A percentile compares a stretch with the other conserved stretches of the same genome.
Conservation (phyloP, 106 monocot genomes). For the Hemerocallis citrina region DNA sequence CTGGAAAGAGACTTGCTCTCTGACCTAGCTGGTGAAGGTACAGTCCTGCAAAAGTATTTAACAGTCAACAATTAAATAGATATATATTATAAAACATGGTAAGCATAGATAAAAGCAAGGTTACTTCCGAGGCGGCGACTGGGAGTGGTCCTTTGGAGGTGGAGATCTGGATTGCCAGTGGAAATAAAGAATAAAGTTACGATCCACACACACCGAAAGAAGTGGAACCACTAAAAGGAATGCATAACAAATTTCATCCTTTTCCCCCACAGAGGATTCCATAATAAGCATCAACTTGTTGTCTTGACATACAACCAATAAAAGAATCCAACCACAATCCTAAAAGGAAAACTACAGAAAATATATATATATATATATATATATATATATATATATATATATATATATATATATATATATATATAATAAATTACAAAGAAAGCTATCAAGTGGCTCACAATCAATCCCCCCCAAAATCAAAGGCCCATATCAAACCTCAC, state of each 20-base stretch:
- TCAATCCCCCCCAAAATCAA: too few species aligned
- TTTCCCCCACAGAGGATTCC: neutral
- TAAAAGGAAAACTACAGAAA: too few species aligned
- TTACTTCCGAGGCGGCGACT: slow-evolving; percentile 8
- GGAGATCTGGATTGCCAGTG: slow-evolving; percentile 23
- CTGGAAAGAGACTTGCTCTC: slow-evolving; percentile 26
- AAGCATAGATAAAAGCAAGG: neutral
- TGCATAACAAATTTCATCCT: neutral
- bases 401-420: too few species aligned
- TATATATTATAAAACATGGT: neutral
- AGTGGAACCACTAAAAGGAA: neutral
- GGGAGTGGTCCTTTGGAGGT: slow-evolving; percentile 8
- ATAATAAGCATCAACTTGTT: too few species aligned
- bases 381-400: too few species aligned
- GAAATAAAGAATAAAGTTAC: slow-evolving; percentile 6
- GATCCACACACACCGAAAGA: neutral
- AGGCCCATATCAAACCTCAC: too few species aligned
- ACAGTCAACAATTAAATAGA: neutral
- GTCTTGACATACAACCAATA: too few species aligned
- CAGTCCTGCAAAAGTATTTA: slow-evolving; percentile 26
- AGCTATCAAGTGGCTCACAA: too few species aligned
- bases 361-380: too few species aligned
- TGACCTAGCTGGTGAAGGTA: slow-evolving; percentile 37
- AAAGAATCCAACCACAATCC: too few species aligned
- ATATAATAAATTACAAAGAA: too few species aligned